These are phyloP conservation scores for Tuber calosporum DNA, from an alignment of 495 filamentous ascomycete species.

Conservation along the genomic window DNA sequence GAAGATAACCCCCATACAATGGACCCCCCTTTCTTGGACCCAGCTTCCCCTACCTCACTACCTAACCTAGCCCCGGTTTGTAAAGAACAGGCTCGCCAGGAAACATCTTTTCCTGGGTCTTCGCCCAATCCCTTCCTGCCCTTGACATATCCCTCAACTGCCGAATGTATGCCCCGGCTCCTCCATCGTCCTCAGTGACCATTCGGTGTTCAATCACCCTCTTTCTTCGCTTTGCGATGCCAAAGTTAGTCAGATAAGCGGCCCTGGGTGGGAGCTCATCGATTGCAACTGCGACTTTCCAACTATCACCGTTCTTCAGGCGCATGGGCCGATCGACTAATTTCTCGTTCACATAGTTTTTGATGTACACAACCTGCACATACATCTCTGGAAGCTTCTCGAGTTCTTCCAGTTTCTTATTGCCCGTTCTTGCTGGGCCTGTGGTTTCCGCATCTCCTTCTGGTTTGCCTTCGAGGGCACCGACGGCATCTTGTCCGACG, in stretches of 20 bases:
- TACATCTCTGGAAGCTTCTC: conserved; percentile 3
- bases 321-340: conserved; percentile 55
- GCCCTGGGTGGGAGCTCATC: conserved; percentile 47
- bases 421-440: neutral
- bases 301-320: conserved; percentile 51
- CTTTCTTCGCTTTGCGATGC: conserved; percentile 32
- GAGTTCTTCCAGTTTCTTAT: neutral
- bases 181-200: conserved; percentile 19
- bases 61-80: neutral
- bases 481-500: conserved; percentile 7
- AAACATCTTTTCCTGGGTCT: conserved; percentile 21
- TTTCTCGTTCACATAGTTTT: conserved; percentile 64
- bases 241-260: conserved; percentile 31
- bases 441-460: conserved; percentile 1
- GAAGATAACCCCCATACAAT: neutral
- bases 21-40: neutral
- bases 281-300: conserved; percentile 71
- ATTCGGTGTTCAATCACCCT: conserved; percentile 17
- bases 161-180: conserved; percentile 30
- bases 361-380: conserved; percentile 52
- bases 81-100: conserved; percentile 15
- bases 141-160: conserved; percentile 29
- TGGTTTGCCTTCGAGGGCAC: neutral
- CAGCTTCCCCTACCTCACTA: neutral
- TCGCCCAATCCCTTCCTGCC: conserved; percentile 27